Base-by-base conservation (phyloP, 2,329 filamentous ascomycete species). In the Fusarium pilosicola region DNA sequence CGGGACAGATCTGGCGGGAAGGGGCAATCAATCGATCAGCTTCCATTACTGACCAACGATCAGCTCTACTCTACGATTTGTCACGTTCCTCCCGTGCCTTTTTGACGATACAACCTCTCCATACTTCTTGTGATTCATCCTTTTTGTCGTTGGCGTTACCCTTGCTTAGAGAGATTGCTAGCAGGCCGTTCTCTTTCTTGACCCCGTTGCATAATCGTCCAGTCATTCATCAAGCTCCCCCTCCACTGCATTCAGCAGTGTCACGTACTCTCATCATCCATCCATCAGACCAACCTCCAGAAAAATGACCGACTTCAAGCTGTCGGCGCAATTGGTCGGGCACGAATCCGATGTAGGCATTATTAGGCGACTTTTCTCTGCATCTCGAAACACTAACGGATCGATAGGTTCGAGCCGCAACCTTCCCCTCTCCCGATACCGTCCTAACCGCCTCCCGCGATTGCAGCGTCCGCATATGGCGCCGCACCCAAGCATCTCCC, bases 401-500 rank as follows among this genome's bases (percentile, higher is more conserved):
- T 46, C 10, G 15, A 30, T 76, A 98, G 96, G 96, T 99, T 77
- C 94, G 96, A 77, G 93, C 91, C 73, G 93, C 97, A 77, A 88
- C 88, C 79, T 98, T 96, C 79, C 94, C 95, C 28, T 88, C 88
- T 57, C 85, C 92, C 68, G 89, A 92, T 73, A 87, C 89, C 51
- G 86, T 97, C 68, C 85, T 97, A 74, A 97, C 96, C 26, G 94
- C 94, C 41, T 98, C 96, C 52, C 90, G 96, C 84, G 96, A 99
- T 85, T 93, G 92, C 77, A 97, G 94, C 22, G 95, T 98, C 61
- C 92, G 96, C 55, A 84, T 94, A 75, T 99, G 96, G 96, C 92
- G 90, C 74, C 90, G 91, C 66, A 86, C 88, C 32, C 88, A 90
- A 49, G 84, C 88, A 48, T 86, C 87, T 11, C 93, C 94, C 92